phyloP scores from a whole-genome alignment of 2,329 filamentous ascomycete genomes.

The Pseudophaeomoniella oleicola region DNA sequence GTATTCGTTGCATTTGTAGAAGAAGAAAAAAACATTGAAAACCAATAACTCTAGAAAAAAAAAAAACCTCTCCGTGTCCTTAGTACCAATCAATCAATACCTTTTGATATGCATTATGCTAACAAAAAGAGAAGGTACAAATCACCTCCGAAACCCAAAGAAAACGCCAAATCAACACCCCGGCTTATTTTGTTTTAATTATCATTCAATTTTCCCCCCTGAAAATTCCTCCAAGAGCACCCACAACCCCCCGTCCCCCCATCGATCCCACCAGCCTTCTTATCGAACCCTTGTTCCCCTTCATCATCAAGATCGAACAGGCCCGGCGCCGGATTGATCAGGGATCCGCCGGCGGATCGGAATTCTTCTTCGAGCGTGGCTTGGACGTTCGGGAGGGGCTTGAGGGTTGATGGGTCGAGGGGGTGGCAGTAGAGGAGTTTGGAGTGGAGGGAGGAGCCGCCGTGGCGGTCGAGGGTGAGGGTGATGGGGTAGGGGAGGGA shows the following conservation, averaged over 20 bases:
- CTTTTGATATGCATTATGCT: not conserved
- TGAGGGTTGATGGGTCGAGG: constrained; percentile 26
- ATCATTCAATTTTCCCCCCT: constrained; percentile 1
- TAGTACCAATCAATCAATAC: not conserved
- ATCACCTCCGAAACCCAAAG: not conserved
- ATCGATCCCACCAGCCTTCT: constrained; percentile 35
- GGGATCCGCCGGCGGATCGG: constrained; percentile 32
- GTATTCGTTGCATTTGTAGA: not conserved
- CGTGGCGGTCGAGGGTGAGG: constrained; percentile 45
- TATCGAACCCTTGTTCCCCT: constrained; percentile 7
- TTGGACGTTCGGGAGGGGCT: constrained; percentile 24
- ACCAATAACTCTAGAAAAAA: not conserved
- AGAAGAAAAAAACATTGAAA: not conserved
- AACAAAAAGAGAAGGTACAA: not conserved
- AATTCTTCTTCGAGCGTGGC: constrained; percentile 34
- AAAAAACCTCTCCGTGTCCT: not conserved
- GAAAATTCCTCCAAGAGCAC: constrained; percentile 45
- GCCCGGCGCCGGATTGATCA: constrained; percentile 36
- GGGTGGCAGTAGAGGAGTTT: constrained; percentile 49
- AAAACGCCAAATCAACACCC: not conserved
- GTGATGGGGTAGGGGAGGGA: constrained; percentile 48
- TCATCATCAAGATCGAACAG: constrained; percentile 20
- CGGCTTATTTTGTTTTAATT: not conserved
- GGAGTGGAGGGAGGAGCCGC: constrained; percentile 30
- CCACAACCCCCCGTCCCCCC: constrained; percentile 44